These are phyloP conservation scores for Nicotiana paniculata DNA, from an alignment of 257 asterid species.

Conservation along the genomic window DNA sequence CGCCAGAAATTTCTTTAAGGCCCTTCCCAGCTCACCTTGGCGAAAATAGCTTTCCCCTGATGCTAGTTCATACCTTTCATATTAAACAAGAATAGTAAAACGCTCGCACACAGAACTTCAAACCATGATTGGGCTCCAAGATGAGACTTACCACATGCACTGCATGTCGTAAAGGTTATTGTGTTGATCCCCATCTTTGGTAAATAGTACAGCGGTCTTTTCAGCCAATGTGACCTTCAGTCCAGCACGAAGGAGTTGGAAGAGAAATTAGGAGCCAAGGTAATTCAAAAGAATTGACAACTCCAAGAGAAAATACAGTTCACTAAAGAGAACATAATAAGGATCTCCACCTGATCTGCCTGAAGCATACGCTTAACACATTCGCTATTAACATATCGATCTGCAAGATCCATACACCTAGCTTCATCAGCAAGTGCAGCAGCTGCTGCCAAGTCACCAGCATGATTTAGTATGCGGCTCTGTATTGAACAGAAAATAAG, in stretches of 20 bases:
- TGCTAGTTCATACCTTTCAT: slow-evolving; percentile 82
- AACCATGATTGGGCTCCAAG: neutral
- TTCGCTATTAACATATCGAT: slow-evolving; percentile 92
- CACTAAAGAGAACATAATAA: neutral
- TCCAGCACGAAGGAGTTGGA: neutral
- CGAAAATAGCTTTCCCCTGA: slow-evolving; percentile 96
- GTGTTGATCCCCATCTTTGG: slow-evolving; percentile 98
- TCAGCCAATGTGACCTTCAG: slow-evolving; percentile 85
- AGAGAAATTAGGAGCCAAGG: neutral
- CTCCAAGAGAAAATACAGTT: neutral
- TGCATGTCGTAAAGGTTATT: slow-evolving; percentile 98
- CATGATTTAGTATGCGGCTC: slow-evolving; percentile 97
- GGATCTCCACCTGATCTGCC: slow-evolving; percentile 80
- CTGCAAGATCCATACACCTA: slow-evolving; percentile 98
- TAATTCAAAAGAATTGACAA: neutral
- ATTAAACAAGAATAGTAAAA: neutral
- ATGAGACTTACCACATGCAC: slow-evolving; percentile 85
- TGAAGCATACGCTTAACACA: slow-evolving; percentile 98
- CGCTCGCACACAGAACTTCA: neutral
- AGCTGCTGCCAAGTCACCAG: slow-evolving; percentile 84
- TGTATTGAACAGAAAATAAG: slow-evolving; percentile 29
- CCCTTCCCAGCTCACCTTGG: slow-evolving; percentile 90
- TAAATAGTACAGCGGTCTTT: slow-evolving; percentile 86
- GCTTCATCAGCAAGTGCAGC: slow-evolving; percentile 99
- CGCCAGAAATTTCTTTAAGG: slow-evolving; percentile 93